These are phyloP conservation scores for Stagonosporopsis vannaccii DNA, from an alignment of 2,329 filamentous ascomycete genomes.

Conservation along the genomic window DNA sequence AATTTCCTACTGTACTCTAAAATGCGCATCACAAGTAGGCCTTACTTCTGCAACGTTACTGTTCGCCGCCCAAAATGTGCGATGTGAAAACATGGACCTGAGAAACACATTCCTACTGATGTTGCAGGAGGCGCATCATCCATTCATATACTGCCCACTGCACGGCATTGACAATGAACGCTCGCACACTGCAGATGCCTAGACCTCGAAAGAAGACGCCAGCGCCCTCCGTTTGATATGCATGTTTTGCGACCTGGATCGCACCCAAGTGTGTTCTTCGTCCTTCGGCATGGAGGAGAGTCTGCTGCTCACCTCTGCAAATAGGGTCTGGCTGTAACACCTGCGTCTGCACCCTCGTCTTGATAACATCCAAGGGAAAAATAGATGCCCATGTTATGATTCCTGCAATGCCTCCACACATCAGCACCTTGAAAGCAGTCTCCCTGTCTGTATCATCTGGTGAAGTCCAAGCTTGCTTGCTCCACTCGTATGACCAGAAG, in stretches of 20 bases:
- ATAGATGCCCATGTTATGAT: constrained; percentile 88
- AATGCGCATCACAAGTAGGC: constrained; percentile 34
- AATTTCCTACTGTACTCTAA: constrained; percentile 48
- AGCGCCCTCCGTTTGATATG: constrained; percentile 75
- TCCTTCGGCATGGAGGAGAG: constrained; percentile 27
- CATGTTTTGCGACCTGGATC: constrained; percentile 68
- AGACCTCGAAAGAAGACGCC: constrained; percentile 83
- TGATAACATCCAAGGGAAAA: constrained; percentile 90
- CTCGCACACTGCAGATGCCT: constrained; percentile 80
- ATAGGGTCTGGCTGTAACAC: constrained; percentile 22
- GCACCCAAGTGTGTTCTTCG: constrained; percentile 58
- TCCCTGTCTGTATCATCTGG: constrained; percentile 56
- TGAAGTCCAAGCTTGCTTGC: constrained; percentile 65
- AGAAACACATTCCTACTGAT: constrained; percentile 8
- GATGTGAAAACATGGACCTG: background rate
- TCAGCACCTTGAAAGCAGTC: constrained; percentile 68
- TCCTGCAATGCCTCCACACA: constrained; percentile 88
- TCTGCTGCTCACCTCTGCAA: constrained; percentile 25
- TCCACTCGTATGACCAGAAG: constrained; percentile 90
- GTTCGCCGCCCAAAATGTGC: background rate
- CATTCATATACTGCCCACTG: constrained; percentile 92
- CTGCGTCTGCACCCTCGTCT: constrained; percentile 89
- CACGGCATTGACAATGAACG: constrained; percentile 93
- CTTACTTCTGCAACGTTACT: background rate
- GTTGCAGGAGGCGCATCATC: constrained; percentile 67